A percentile compares a stretch with the other conserved stretches of the same genome.
phyloP scores from a whole-genome alignment of 768 basidiomycete species.

The Calocybe indica region DNA sequence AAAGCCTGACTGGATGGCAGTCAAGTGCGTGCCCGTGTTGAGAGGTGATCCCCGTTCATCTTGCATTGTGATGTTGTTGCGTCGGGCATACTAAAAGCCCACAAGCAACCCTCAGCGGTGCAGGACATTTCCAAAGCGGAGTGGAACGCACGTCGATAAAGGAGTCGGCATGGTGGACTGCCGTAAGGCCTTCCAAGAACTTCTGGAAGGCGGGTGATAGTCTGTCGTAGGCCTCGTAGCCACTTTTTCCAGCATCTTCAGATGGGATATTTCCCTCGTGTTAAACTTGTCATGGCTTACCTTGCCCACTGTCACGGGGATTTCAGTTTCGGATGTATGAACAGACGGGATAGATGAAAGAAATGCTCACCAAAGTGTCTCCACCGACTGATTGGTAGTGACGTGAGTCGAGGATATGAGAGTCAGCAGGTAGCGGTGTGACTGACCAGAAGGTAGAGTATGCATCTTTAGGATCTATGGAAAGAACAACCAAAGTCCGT shows the following conservation, averaged over 20 bases:
- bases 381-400: constrained; percentile 25
- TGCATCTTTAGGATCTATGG: constrained; percentile 33
- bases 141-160: constrained; percentile 28
- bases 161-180: constrained; percentile 41
- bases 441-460: constrained; percentile 29
- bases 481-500: not conserved
- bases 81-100: constrained; percentile 21
- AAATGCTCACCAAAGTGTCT: constrained; percentile 31
- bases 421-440: not conserved
- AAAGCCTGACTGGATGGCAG: constrained; percentile 40
- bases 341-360: not conserved
- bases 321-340: not conserved
- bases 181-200: constrained; percentile 55
- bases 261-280: no score
- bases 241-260: constrained; percentile 18
- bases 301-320: constrained; percentile 29
- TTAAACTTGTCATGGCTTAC: constrained; percentile 9
- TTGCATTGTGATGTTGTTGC: constrained; percentile 24
- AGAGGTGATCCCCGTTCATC: constrained; percentile 45
- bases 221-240: constrained; percentile 60
- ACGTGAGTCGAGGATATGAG: not conserved
- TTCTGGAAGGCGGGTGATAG: constrained; percentile 47
- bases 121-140: no score
- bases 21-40: constrained; percentile 43
- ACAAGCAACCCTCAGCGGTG: not conserved